Evolutionary conservation across 345 rosid species (phyloP), one percentile per base, ranked within the genome.

Genomic region (Jatropha curcas): DNA sequence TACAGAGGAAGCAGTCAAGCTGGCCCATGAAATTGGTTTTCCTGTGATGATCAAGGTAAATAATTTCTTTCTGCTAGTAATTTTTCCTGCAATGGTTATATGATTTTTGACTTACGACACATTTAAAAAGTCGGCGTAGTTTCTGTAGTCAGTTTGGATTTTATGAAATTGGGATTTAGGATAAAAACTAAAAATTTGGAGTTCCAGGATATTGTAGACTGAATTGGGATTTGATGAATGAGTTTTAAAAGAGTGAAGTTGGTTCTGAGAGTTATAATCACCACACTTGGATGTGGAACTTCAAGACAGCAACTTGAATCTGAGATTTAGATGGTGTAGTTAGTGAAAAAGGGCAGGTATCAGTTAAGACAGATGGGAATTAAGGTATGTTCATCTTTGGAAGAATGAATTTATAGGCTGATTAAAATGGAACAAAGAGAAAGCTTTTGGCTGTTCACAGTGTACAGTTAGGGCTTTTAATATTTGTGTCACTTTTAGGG

Each of bases 1-100:
- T 82, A 95, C 99, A 16, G 97, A 95, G 82, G 98, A 95, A 87
- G 99, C 83, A 74, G 10, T 90, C 62, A 85, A 76, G 87, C 92
- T 95, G 50, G 96, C 99, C 64, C 34, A 80, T 71, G 92, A 91
- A 85, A 90, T 95, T 75, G 99, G 99, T 37, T 95, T 67, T 81
- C 99, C 99, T 52, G 98, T 95, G 73, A 95, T 95, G 98, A 90
- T 95, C 84, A 95, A 95, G 97, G 99, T 92, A 80, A 74, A 30
- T 27, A 37, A 52, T 78, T 39, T 55, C n/a, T 59, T 17, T 27
- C 33, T 60, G 69, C 72, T 34, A 22, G 14, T 58, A 30, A 33
- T 51, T 13, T 55, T 45, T 33, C 60, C 50, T 9, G 25, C 60
- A 7, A 37, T 33, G 13, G 28, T 33, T 60, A 41, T 60, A 41